Conservation (phyloP, 306 rosid genomes). For the Rubus parviflorus region DNA sequence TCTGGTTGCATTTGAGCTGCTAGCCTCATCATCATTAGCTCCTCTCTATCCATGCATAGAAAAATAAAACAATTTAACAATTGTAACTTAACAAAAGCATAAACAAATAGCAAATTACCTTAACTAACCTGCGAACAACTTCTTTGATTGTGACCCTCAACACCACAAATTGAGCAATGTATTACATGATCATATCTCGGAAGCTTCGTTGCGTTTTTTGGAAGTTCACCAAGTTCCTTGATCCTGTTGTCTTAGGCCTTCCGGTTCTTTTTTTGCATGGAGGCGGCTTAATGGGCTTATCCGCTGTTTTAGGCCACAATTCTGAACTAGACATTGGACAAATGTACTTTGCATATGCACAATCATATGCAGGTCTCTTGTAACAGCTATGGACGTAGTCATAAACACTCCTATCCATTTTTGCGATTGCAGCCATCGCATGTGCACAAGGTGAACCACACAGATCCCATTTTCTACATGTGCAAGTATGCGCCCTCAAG, state of each 20-base stretch:
- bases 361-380: not conserved
- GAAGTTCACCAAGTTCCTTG: not conserved
- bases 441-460: not conserved
- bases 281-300: not conserved
- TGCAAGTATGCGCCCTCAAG: not conserved
- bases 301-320: not conserved
- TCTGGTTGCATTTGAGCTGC: too few relatives aligned
- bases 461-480: not conserved
- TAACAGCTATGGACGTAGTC: not conserved
- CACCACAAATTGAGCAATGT: not conserved
- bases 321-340: not conserved
- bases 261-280: not conserved
- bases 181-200: too few relatives aligned
- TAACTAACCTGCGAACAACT: too few relatives aligned
- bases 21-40: too few relatives aligned
- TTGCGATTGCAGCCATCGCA: not conserved
- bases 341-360: not conserved
- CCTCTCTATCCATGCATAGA: too few relatives aligned
- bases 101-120: too few relatives aligned
- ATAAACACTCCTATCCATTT: too few relatives aligned
- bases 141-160: not conserved
- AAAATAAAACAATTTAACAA: too few relatives aligned
- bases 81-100: too few relatives aligned
- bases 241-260: not conserved
- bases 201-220: not conserved